Conservation (phyloP, 2,329 filamentous ascomycete genomes). For the Elsinoe australis region DNA sequence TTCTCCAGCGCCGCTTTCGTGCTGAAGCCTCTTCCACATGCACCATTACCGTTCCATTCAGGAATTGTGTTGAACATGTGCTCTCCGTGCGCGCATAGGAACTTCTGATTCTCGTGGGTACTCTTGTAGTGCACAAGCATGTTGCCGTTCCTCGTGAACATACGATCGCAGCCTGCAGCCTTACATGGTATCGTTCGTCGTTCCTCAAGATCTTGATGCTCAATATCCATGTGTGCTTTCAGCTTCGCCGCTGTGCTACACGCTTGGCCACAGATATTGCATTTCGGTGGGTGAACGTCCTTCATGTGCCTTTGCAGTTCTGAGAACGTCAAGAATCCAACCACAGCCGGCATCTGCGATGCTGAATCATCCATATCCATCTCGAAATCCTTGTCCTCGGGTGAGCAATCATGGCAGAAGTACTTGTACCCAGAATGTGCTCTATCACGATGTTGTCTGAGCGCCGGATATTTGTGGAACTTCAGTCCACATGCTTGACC, state of each 20-base stretch:
- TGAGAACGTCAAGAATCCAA: conserved; percentile 60
- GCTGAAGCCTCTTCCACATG: conserved; percentile 67
- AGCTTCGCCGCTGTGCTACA: conserved; percentile 61
- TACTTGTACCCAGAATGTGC: conserved; percentile 64
- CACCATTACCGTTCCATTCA: conserved; percentile 57
- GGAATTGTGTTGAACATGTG: conserved; percentile 48
- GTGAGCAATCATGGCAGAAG: conserved; percentile 67
- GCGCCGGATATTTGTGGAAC: conserved; percentile 64
- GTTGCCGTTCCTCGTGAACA: conserved; percentile 78
- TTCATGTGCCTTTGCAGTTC: conserved; percentile 67
- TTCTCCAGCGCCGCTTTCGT: conserved; percentile 74
- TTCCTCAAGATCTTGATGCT: conserved; percentile 45
- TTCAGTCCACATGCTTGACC: conserved; percentile 54
- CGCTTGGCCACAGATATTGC: conserved; percentile 63
- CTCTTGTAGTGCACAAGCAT: conserved; percentile 70
- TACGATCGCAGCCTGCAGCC: conserved; percentile 60
- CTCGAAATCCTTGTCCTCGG: conserved; percentile 21
- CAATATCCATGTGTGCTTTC: conserved; percentile 68
- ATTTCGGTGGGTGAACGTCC: conserved; percentile 62
- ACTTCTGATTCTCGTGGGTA: conserved; percentile 66
- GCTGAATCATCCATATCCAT: conserved; percentile 27
- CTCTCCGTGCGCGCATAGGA: conserved; percentile 67
- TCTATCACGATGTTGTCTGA: conserved; percentile 63
- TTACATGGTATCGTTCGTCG: conserved; percentile 48
- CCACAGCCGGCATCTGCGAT: conserved; percentile 17